Percentiles rank a stretch among this genome's conserved stretches.
Evolutionary conservation across 371 early-diverging fungal genomes (phyloP).

Genomic region (Coemansia sp.): DNA sequence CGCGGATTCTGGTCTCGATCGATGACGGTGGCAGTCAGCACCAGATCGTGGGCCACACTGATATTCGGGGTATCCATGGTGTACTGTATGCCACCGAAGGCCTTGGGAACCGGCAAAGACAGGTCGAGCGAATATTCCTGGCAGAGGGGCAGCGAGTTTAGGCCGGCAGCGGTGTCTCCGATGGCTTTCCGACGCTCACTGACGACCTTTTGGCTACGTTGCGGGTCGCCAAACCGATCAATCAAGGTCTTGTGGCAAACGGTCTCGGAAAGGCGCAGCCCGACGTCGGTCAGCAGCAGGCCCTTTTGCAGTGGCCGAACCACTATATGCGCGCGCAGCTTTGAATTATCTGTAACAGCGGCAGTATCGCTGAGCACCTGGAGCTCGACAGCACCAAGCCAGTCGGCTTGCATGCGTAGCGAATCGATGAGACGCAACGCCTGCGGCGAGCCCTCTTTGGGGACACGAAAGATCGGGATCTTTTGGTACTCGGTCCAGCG

Average conservation of each 20-base stretch:
- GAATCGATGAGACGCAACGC: slow-evolving; percentile 17
- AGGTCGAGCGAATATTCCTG: slow-evolving; percentile 30
- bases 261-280: slow-evolving; percentile 29
- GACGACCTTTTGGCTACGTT: slow-evolving; percentile 3
- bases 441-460: slow-evolving; percentile 20
- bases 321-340: slow-evolving; percentile 17
- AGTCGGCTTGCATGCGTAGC: slow-evolving; percentile 38
- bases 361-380: slow-evolving; percentile 23
- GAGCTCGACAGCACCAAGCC: slow-evolving; percentile 42
- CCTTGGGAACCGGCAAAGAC: slow-evolving; percentile 23
- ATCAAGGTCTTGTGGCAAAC: slow-evolving; percentile 12
- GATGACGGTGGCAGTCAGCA: slow-evolving; percentile 32
- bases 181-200: slow-evolving; percentile 9
- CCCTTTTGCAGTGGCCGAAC: slow-evolving; percentile 38
- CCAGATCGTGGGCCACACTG: slow-evolving; percentile 34
- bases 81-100: slow-evolving; percentile 30
- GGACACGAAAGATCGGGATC: slow-evolving; percentile 34
- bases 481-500: slow-evolving; percentile 29
- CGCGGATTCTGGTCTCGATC: slow-evolving; percentile 24
- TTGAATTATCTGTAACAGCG: slow-evolving; percentile 25
- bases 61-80: slow-evolving; percentile 27
- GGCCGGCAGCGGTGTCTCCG: slow-evolving; percentile 2
- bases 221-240: slow-evolving; percentile 27
- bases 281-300: slow-evolving; percentile 30
- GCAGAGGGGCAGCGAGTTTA: slow-evolving; percentile 10